Percentiles rank a stretch among this genome's conserved stretches.
phyloP scores from a whole-genome alignment of 768 basidiomycete species.

The Multifurca ochricompacta region DNA sequence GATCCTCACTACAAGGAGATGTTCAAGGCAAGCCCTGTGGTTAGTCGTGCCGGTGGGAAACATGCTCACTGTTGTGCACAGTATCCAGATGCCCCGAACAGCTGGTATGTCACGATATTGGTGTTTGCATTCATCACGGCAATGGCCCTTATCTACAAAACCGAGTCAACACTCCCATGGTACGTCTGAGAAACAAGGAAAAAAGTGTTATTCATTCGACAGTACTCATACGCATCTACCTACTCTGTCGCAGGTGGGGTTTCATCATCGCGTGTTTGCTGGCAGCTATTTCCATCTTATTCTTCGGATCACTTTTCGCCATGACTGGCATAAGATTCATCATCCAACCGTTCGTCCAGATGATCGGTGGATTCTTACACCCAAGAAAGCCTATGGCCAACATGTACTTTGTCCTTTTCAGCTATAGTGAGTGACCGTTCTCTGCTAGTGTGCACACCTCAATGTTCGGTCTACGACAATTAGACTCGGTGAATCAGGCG shows the following conservation, averaged over 20 bases:
- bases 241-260: constrained; percentile 33
- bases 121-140: constrained; percentile 28
- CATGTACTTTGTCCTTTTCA: constrained; percentile 38
- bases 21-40: constrained; percentile 33
- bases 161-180: constrained; percentile 42
- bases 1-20: constrained; percentile 47
- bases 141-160: constrained; percentile 39
- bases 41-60: not conserved
- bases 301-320: constrained; percentile 39
- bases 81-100: constrained; percentile 31
- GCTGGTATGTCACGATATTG: constrained; percentile 29
- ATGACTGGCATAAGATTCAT: constrained; percentile 40
- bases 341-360: constrained; percentile 45
- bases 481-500: constrained; percentile 38
- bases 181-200: constrained; percentile 16
- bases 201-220: not conserved
- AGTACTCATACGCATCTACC: not conserved
- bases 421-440: constrained; percentile 32
- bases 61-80: constrained; percentile 6
- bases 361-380: constrained; percentile 32
- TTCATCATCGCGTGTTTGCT: constrained; percentile 38
- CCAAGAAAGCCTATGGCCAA: constrained; percentile 30
- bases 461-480: not conserved
- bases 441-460: not conserved
- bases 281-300: constrained; percentile 38